Percentiles rank a stretch among this genome's conserved stretches.
Conservation (phyloP, 2,329 filamentous ascomycete genomes). For the Colletotrichum zoysiae region DNA sequence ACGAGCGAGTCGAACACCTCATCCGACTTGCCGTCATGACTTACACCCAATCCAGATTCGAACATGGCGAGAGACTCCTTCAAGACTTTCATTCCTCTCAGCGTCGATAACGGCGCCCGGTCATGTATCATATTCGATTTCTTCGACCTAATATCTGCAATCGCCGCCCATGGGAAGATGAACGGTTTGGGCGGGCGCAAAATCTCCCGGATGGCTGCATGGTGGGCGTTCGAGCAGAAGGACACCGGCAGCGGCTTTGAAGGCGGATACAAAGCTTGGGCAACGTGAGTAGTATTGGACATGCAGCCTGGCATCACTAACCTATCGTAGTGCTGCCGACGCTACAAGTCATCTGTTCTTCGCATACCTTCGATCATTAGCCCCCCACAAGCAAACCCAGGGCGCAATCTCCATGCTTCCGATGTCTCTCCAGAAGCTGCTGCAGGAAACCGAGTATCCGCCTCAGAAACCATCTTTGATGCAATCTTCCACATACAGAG, state of each 20-base stretch:
- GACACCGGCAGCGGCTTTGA: slow-evolving; percentile 94
- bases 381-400: slow-evolving; percentile 81
- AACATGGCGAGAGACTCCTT: slow-evolving; percentile 93
- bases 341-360: slow-evolving; percentile 98
- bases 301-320: slow-evolving; percentile 47
- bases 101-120: slow-evolving; percentile 87
- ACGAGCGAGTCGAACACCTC: slow-evolving; percentile 13
- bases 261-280: slow-evolving; percentile 91
- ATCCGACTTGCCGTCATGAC: not conserved
- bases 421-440: slow-evolving; percentile 88
- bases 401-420: slow-evolving; percentile 89
- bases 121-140: slow-evolving; percentile 95
- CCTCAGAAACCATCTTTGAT: slow-evolving; percentile 82
- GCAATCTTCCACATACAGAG: slow-evolving; percentile 84
- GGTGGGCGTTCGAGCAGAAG: slow-evolving; percentile 97
- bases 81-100: slow-evolving; percentile 94
- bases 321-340: slow-evolving; percentile 80
- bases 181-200: slow-evolving; percentile 96
- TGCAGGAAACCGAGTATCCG: slow-evolving; percentile 95
- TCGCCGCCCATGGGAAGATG: slow-evolving; percentile 91
- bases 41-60: slow-evolving; percentile 74
- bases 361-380: slow-evolving; percentile 90
- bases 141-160: slow-evolving; percentile 91
- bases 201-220: slow-evolving; percentile 92
- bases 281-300: slow-evolving; percentile 66